phyloP scores from a whole-genome alignment of 305 asterid species.

The Withania somnifera region DNA sequence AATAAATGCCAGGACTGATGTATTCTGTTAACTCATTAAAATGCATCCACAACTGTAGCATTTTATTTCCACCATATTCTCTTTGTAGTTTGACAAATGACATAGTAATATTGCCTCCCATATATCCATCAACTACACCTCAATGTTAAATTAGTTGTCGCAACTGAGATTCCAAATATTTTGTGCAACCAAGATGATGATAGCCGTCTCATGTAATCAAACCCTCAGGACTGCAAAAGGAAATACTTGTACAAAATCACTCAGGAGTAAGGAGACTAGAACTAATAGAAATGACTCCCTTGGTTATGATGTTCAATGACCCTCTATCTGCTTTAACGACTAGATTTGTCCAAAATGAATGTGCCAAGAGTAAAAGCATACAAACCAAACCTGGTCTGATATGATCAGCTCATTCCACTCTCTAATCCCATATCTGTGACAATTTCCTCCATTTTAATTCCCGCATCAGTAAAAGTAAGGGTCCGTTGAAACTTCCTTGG shows the following conservation, averaged over 20 bases:
- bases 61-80: no score
- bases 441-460: constrained; percentile 49
- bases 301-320: not conserved
- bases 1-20: not conserved
- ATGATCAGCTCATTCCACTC: constrained; percentile 15
- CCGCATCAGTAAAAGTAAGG: constrained; percentile 81
- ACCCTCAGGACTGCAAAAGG: not conserved
- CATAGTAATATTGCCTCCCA: not conserved
- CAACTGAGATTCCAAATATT: not conserved
- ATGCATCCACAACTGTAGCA: not conserved
- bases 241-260: not conserved
- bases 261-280: not conserved
- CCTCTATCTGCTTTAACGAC: not conserved
- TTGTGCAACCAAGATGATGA: not conserved
- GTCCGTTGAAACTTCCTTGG: constrained; percentile 71
- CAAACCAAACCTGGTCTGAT: constrained; percentile 30
- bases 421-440: constrained; percentile 21
- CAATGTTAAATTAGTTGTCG: not conserved
- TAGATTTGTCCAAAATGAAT: not conserved
- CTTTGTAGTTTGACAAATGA: not conserved
- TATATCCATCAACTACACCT: not conserved
- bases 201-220: not conserved
- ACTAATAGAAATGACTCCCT: not conserved
- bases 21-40: not conserved
- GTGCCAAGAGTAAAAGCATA: not conserved